Percentiles rank a stretch among this genome's conserved stretches.
Conservation (phyloP, 2,329 filamentous ascomycete species). For the Calonectria ilicicola region DNA sequence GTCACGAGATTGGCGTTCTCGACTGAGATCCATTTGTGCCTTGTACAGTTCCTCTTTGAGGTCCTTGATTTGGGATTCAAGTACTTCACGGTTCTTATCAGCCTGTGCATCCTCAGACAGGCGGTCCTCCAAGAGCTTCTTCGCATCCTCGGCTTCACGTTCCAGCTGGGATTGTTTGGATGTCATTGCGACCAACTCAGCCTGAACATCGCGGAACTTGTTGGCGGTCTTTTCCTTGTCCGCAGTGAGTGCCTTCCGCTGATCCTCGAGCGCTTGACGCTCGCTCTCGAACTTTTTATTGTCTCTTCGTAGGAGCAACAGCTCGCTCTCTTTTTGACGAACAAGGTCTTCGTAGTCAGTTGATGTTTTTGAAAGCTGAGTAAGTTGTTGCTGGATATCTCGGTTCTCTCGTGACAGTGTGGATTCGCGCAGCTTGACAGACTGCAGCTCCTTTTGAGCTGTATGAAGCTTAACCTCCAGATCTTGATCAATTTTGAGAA, state of each 20-base stretch:
- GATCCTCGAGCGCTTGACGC: slow-evolving; percentile 80
- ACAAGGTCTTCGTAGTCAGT: slow-evolving; percentile 96
- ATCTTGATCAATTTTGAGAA: slow-evolving; percentile 89
- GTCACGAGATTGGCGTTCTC: slow-evolving; percentile 92
- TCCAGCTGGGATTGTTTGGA: slow-evolving; percentile 87
- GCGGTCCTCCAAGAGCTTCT: slow-evolving; percentile 85
- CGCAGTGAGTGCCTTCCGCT: slow-evolving; percentile 76
- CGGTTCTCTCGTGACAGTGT: slow-evolving; percentile 84
- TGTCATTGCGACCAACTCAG: slow-evolving; percentile 87
- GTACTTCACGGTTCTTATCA: slow-evolving; percentile 81
- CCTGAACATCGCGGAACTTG: slow-evolving; percentile 85
- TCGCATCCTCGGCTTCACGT: slow-evolving; percentile 90
- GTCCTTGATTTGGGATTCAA: slow-evolving; percentile 88
- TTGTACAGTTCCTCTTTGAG: slow-evolving; percentile 88
- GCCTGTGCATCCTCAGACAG: slow-evolving; percentile 91
- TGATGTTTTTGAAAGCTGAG: slow-evolving; percentile 89
- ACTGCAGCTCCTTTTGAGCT: slow-evolving; percentile 83
- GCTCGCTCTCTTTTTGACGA: slow-evolving; percentile 92
- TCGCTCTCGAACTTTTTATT: slow-evolving; percentile 87
- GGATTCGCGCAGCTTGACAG: slow-evolving; percentile 78
- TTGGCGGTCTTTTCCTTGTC: slow-evolving; percentile 85
- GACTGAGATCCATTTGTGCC: slow-evolving; percentile 87
- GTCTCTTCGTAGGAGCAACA: slow-evolving; percentile 86
- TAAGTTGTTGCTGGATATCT: slow-evolving; percentile 85
- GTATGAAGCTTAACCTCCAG: slow-evolving; percentile 85